phyloP scores from a whole-genome alignment of 805 yeast genomes.

The Suhomyces kilbournensis region DNA sequence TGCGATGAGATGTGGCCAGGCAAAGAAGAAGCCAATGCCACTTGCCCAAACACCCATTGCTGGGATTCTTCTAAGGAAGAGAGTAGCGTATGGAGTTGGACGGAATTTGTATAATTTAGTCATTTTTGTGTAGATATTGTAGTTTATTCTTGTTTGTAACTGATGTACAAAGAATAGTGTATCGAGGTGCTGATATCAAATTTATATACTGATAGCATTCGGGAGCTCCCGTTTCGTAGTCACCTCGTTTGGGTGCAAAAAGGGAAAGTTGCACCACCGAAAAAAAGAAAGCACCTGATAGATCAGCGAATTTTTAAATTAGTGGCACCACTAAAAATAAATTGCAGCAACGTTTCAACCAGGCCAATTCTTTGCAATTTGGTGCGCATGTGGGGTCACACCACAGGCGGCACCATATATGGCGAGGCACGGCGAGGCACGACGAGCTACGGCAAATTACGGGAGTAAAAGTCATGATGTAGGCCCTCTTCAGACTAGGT shows the following conservation, averaged over 20 bases:
- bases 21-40: slow-evolving; percentile 27
- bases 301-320: background rate
- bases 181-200: background rate
- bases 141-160: background rate
- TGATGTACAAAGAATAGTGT: background rate
- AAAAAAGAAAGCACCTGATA: slow-evolving; percentile 1
- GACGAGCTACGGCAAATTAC: no score
- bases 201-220: background rate
- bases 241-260: background rate
- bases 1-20: slow-evolving; percentile 36
- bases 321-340: background rate
- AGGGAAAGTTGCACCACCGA: slow-evolving; percentile 1
- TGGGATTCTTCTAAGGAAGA: slow-evolving; percentile 30
- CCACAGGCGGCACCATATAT: background rate
- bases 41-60: slow-evolving; percentile 29
- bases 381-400: background rate
- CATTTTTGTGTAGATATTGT: slow-evolving; percentile 1
- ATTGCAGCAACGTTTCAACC: no score
- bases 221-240: background rate
- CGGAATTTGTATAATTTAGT: background rate
- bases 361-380: background rate
- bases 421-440: no score
- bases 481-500: no score
- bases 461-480: no score
- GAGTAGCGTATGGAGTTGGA: slow-evolving; percentile 20